These are phyloP conservation scores for Trypethelium eluteriae DNA, from an alignment of 495 filamentous ascomycete species.

Conservation along the genomic window DNA sequence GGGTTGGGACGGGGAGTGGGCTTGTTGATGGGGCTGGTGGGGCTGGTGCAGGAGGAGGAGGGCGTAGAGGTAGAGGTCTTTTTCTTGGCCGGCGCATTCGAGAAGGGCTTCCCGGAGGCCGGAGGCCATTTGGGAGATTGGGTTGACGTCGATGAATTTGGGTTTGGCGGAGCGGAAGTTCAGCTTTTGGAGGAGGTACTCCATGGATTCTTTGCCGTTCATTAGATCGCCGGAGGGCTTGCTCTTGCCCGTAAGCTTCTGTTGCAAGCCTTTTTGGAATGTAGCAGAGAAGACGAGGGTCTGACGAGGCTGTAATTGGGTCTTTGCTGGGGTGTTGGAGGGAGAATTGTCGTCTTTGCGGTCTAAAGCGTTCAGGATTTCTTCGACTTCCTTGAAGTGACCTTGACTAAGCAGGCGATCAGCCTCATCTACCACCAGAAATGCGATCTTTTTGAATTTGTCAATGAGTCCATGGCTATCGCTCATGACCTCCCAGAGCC, in stretches of 20 bases:
- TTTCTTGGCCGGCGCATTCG: conserved; percentile 86
- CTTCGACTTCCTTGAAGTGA: conserved; percentile 85
- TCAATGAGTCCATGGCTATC: conserved; percentile 51
- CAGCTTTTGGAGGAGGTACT: conserved; percentile 82
- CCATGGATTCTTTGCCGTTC: conserved; percentile 72
- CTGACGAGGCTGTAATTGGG: conserved; percentile 47
- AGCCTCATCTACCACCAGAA: conserved; percentile 88
- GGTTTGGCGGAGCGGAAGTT: conserved; percentile 74
- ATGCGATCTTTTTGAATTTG: conserved; percentile 62
- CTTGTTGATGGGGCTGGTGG: conserved; percentile 48
- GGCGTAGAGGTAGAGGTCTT: conserved; percentile 90
- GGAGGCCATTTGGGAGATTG: conserved; percentile 74
- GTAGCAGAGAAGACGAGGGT: conserved; percentile 96
- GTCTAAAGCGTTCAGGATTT: conserved; percentile 73
- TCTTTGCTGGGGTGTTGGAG: neutral
- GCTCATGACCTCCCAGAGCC: conserved; percentile 89
- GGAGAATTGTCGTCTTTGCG: conserved; percentile 38
- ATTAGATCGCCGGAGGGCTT: conserved; percentile 52
- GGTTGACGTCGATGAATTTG: conserved; percentile 88
- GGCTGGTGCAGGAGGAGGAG: conserved; percentile 66
- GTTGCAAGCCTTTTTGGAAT: conserved; percentile 81
- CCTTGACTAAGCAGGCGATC: conserved; percentile 88
- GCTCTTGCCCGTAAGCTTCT: conserved; percentile 75
- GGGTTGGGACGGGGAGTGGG: neutral
- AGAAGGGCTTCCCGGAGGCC: conserved; percentile 81